Conservation (phyloP, 352 stramenopile species). For the Phytophthora megakarya region DNA sequence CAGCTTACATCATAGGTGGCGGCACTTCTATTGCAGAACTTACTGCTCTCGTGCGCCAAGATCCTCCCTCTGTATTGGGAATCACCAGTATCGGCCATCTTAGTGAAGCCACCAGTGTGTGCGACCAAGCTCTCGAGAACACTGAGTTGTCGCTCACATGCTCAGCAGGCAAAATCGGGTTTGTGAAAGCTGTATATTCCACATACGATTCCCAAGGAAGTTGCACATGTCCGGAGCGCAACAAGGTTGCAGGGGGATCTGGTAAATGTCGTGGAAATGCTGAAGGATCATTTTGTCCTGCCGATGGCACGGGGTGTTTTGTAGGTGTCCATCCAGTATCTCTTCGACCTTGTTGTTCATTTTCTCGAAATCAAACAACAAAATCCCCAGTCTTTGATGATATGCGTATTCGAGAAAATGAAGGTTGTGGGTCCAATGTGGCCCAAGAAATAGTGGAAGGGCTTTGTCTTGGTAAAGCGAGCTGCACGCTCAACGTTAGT, state of each 20-base stretch:
- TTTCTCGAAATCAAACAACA: conserved; percentile 33
- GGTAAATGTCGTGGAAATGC: conserved; percentile 54
- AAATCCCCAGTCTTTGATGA: conserved; percentile 50
- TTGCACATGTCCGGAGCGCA: conserved; percentile 67
- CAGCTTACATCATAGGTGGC: conserved; percentile 74
- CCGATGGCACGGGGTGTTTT: conserved; percentile 62
- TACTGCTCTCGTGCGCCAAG: conserved; percentile 67
- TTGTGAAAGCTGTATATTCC: conserved; percentile 83
- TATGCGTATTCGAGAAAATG: conserved; percentile 55
- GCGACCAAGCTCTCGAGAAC: conserved; percentile 63
- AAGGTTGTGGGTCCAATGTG: conserved; percentile 45
- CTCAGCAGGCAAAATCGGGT: conserved; percentile 71
- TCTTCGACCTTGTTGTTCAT: conserved; percentile 67
- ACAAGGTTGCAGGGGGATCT: conserved; percentile 63
- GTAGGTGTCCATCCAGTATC: conserved; percentile 68
- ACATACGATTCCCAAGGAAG: conserved; percentile 58
- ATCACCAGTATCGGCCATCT: conserved; percentile 85
- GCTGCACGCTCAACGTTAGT: conserved; percentile 68
- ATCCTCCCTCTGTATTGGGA: conserved; percentile 66
- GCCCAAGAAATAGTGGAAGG: conserved; percentile 74
- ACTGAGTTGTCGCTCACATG: conserved; percentile 63
- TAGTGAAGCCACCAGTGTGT: conserved; percentile 67
- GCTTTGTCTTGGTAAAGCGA: conserved; percentile 70
- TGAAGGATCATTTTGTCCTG: conserved; percentile 43
- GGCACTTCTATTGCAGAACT: conserved; percentile 59